phyloP scores from a whole-genome alignment of 352 stramenopile species.

The Nothophytophthora sp. region DNA sequence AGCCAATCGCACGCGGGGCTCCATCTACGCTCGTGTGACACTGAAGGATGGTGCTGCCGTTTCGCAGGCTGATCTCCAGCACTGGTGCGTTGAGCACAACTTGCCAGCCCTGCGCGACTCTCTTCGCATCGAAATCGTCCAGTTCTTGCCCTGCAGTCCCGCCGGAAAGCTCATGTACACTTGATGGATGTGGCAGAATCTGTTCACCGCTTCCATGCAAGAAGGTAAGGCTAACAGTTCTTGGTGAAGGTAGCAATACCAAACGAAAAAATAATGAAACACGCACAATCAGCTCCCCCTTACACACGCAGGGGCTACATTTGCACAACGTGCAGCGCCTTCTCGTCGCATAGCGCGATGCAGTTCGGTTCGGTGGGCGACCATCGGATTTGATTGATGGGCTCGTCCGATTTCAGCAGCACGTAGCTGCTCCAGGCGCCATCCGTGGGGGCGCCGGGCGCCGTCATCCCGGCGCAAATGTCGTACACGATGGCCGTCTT shows the following conservation, averaged over 20 bases:
- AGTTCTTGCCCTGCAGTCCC: slow-evolving; percentile 76
- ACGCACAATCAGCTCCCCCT: too few relatives aligned
- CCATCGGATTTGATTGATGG: slow-evolving; percentile 91
- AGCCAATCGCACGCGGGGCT: slow-evolving; percentile 6
- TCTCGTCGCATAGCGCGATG: slow-evolving; percentile 94
- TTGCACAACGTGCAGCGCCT: slow-evolving; percentile 95
- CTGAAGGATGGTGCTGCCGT: slow-evolving; percentile 20
- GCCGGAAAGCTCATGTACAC: slow-evolving; percentile 86
- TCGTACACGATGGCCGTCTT: slow-evolving; percentile 97
- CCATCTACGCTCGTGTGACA: slow-evolving; percentile 39
- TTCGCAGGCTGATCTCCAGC: slow-evolving; percentile 32
- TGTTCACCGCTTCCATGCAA: background rate
- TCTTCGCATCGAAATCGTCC: slow-evolving; percentile 55
- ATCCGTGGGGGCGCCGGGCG: slow-evolving; percentile 19
- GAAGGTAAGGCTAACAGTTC: background rate
- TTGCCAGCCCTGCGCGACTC: slow-evolving; percentile 37
- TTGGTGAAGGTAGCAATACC: background rate
- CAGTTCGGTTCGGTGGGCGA: slow-evolving; percentile 93
- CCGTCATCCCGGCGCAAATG: slow-evolving; percentile 43
- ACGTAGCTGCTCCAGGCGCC: slow-evolving; percentile 43
- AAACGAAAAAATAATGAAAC: too few relatives aligned
- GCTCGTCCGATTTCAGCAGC: slow-evolving; percentile 64
- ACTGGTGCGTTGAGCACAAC: slow-evolving; percentile 32
- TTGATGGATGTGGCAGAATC: slow-evolving; percentile 33
- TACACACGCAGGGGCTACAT: too few relatives aligned